Conservation (phyloP, 2,329 filamentous ascomycete genomes). For the Cladorrhinum sp. region DNA sequence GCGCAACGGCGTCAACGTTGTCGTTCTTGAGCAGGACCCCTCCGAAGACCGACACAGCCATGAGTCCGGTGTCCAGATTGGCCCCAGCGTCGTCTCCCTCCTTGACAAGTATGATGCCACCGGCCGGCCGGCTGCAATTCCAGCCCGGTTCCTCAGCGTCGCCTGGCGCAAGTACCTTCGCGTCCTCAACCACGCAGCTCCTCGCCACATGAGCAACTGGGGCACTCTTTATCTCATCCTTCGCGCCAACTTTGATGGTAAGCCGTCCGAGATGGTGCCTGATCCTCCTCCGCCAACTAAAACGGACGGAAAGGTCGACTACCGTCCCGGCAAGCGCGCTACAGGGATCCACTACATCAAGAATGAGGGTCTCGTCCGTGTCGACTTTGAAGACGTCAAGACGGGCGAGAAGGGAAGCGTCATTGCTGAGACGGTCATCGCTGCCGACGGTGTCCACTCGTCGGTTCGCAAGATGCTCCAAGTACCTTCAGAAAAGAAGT, state of each 20-base stretch:
- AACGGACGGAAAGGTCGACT: slow-evolving; percentile 19
- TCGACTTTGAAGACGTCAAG: slow-evolving; percentile 26
- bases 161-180: slow-evolving; percentile 15
- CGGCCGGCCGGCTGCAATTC: slow-evolving; percentile 16
- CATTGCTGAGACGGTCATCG: slow-evolving; percentile 32
- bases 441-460: slow-evolving; percentile 31
- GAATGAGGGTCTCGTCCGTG: slow-evolving; percentile 10
- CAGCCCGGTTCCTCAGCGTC: slow-evolving; percentile 8
- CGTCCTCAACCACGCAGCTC: slow-evolving; percentile 13
- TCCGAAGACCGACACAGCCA: slow-evolving; percentile 36
- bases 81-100: slow-evolving; percentile 32
- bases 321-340: slow-evolving; percentile 24
- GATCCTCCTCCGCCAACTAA: slow-evolving; percentile 15
- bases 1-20: slow-evolving; percentile 32
- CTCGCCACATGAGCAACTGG: slow-evolving; percentile 39
- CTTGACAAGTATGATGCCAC: slow-evolving; percentile 33
- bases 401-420: slow-evolving; percentile 30
- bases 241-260: slow-evolving; percentile 38
- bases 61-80: slow-evolving; percentile 39
- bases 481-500: slow-evolving; percentile 12
- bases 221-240: slow-evolving; percentile 37
- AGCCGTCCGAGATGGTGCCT: slow-evolving; percentile 20
- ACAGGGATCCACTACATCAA: slow-evolving; percentile 15
- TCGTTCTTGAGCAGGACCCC: slow-evolving; percentile 37
- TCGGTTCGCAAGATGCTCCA: slow-evolving; percentile 28